Evolutionary conservation across 306 rosid species (phyloP).

Genomic region (Oemleria cerasiformis): DNA sequence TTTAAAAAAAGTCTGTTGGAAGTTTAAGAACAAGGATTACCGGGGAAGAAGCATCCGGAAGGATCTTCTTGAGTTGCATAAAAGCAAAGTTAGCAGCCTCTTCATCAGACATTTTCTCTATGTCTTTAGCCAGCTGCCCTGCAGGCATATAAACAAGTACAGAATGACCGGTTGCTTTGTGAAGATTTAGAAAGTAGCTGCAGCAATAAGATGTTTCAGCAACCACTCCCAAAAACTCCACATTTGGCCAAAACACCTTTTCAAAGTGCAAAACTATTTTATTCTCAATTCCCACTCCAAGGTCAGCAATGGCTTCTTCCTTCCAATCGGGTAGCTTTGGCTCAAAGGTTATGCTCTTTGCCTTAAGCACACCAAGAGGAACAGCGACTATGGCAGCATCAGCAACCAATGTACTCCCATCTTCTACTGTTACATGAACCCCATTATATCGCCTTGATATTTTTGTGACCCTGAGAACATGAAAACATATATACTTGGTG

Average conservation of each 20-base stretch:
- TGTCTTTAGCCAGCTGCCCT: slow-evolving; percentile 95
- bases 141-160: slow-evolving; percentile 99
- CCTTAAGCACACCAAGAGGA: slow-evolving; percentile 94
- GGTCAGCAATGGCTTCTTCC: slow-evolving; percentile 80
- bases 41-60: slow-evolving; percentile 91
- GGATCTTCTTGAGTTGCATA: slow-evolving; percentile 76
- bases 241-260: slow-evolving; percentile 97
- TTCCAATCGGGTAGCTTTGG: slow-evolving; percentile 99
- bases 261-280: slow-evolving; percentile 84
- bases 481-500: slow-evolving; percentile 13
- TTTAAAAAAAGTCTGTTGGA: not conserved
- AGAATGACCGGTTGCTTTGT: slow-evolving; percentile 88
- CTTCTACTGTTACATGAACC: slow-evolving; percentile 73
- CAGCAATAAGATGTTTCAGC: slow-evolving; percentile 90
- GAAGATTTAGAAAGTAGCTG: slow-evolving; percentile 99
- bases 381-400: slow-evolving; percentile 84
- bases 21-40: slow-evolving; percentile 32
- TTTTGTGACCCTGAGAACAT: slow-evolving; percentile 74
- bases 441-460: slow-evolving; percentile 67
- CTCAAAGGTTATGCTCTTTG: slow-evolving; percentile 68
- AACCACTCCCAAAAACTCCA: slow-evolving; percentile 96
- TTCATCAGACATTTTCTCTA: slow-evolving; percentile 99
- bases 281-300: slow-evolving; percentile 93
- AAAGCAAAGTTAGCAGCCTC: slow-evolving; percentile 87
- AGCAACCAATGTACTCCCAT: slow-evolving; percentile 76